phyloP scores from a whole-genome alignment of 2,329 filamentous ascomycete genomes.

The Colletotrichum simmondsii region DNA sequence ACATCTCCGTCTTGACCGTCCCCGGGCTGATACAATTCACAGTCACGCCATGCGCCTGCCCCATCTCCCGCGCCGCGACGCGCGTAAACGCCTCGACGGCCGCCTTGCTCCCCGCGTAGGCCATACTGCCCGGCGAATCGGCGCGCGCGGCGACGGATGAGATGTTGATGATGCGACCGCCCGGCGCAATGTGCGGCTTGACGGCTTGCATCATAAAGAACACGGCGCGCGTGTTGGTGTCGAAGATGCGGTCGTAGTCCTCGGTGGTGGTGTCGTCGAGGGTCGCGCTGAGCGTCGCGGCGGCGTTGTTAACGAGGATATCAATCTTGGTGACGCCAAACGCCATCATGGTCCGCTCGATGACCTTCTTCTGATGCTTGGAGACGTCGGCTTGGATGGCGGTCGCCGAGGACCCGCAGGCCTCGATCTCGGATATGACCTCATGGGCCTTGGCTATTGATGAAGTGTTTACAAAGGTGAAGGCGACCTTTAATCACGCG shows the following conservation, averaged over 20 bases:
- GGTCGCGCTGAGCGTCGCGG: conserved; percentile 32
- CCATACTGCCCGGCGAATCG: conserved; percentile 34
- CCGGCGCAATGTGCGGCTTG: conserved; percentile 32
- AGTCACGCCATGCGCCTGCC: conserved; percentile 34
- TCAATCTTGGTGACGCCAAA: conserved; percentile 36
- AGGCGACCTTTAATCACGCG: conserved; percentile 30
- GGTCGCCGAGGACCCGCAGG: conserved; percentile 37
- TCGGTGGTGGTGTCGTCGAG: conserved; percentile 34
- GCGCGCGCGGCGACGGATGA: conserved; percentile 35
- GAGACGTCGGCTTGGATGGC: conserved; percentile 37
- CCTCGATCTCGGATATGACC: conserved; percentile 37
- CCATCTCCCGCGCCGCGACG: conserved; percentile 35
- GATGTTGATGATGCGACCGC: conserved; percentile 39
- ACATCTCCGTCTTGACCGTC: conserved; percentile 35
- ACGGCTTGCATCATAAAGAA: conserved; percentile 37
- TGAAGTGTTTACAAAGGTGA: conserved; percentile 34
- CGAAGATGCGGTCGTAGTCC: conserved; percentile 36
- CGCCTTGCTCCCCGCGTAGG: conserved; percentile 35
- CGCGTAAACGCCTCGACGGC: conserved; percentile 36
- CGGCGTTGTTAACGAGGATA: conserved; percentile 37
- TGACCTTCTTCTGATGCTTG: conserved; percentile 36
- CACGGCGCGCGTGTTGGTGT: conserved; percentile 34
- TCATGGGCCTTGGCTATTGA: conserved; percentile 36
- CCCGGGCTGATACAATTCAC: conserved; percentile 36
- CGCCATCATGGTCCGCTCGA: conserved; percentile 35